phyloP scores from a whole-genome alignment of 768 basidiomycete genomes.

The Thelephora ganbajun region DNA sequence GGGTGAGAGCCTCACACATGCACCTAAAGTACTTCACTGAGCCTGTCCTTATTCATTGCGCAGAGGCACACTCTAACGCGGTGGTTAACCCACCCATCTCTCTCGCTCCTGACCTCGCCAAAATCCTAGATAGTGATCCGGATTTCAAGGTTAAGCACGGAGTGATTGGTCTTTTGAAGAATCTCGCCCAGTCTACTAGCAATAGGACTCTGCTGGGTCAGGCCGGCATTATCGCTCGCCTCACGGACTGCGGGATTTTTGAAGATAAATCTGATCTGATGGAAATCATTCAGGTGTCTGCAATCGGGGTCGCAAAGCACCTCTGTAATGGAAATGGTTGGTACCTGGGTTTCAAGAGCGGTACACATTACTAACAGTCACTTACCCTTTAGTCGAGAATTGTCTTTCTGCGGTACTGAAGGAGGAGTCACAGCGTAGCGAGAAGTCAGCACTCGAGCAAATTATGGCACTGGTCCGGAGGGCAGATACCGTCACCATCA shows the following conservation, averaged over 20 bases:
- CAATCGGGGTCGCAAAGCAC: slow-evolving; percentile 83
- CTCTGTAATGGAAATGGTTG: slow-evolving; percentile 66
- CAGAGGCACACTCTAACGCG: slow-evolving; percentile 45
- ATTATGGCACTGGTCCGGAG: slow-evolving; percentile 65
- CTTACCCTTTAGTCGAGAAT: slow-evolving; percentile 24
- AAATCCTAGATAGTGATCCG: slow-evolving; percentile 40
- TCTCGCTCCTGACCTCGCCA: slow-evolving; percentile 50
- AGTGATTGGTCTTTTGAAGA: slow-evolving; percentile 73
- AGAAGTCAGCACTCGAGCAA: slow-evolving; percentile 35
- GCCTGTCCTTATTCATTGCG: neutral
- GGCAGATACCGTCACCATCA: slow-evolving; percentile 68
- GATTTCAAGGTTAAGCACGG: slow-evolving; percentile 86
- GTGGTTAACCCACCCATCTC: slow-evolving; percentile 38
- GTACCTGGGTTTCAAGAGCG: slow-evolving; percentile 10
- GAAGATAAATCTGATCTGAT: slow-evolving; percentile 65
- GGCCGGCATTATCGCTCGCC: slow-evolving; percentile 45
- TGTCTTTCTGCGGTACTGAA: slow-evolving; percentile 15
- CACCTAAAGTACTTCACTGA: slow-evolving; percentile 1
- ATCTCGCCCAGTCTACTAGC: slow-evolving; percentile 50
- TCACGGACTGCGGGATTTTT: slow-evolving; percentile 56
- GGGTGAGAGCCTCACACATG: slow-evolving; percentile 31
- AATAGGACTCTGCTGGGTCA: slow-evolving; percentile 49
- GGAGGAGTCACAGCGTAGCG: slow-evolving; percentile 4
- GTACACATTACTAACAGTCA: too few relatives aligned
- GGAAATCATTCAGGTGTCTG: slow-evolving; percentile 75